These are phyloP conservation scores for Alternaria ethzedia DNA, from an alignment of 2,329 filamentous ascomycete species.

Conservation along the genomic window DNA sequence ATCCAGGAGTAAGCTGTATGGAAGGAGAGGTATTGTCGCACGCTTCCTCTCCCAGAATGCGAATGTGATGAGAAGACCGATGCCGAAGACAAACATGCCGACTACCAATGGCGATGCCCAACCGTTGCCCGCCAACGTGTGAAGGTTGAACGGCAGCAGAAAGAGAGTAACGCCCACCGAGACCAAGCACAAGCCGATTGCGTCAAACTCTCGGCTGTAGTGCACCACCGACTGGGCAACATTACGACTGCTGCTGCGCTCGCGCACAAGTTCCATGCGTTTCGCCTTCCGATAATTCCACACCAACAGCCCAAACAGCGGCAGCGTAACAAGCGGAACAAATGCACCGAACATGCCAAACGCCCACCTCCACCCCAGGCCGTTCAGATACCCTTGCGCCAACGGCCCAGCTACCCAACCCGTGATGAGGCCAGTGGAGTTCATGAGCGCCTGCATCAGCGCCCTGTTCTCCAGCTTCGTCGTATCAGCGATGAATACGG, in stretches of 20 bases:
- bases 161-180: conserved; percentile 66
- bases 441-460: conserved; percentile 61
- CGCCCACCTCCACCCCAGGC: conserved; percentile 67
- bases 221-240: conserved; percentile 55
- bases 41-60: conserved; percentile 46
- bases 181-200: conserved; percentile 65
- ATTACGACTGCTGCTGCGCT: conserved; percentile 54
- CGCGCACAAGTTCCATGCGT: conserved; percentile 57
- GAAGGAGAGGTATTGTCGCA: conserved; percentile 47
- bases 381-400: conserved; percentile 48
- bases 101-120: conserved; percentile 42
- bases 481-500: conserved; percentile 71
- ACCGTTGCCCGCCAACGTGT: conserved; percentile 25
- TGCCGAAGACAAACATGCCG: conserved; percentile 43
- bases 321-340: conserved; percentile 64
- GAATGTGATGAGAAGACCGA: conserved; percentile 43
- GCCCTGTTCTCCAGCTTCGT: conserved; percentile 68
- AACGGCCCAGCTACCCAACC: conserved; percentile 28
- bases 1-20: conserved; percentile 43
- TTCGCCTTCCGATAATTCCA: conserved; percentile 66
- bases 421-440: conserved; percentile 27
- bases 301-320: conserved; percentile 62
- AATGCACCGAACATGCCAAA: conserved; percentile 71
- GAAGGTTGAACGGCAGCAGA: conserved; percentile 69
- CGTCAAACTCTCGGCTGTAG: conserved; percentile 68